Conservation (phyloP, 2,329 filamentous ascomycete species). For the Metarhizium robertsii region DNA sequence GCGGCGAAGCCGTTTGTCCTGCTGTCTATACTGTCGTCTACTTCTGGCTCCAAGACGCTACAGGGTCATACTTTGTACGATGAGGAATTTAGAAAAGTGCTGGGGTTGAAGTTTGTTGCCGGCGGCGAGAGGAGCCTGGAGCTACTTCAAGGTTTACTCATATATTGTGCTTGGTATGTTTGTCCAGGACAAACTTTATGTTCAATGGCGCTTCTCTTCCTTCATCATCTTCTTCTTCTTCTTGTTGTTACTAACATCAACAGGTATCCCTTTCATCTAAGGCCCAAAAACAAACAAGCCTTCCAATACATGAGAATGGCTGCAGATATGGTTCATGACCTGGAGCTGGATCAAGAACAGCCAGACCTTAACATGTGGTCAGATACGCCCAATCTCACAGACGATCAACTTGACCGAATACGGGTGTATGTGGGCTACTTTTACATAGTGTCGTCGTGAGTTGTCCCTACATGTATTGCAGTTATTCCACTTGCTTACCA, state of each 20-base stretch:
- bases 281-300: constrained; percentile 39
- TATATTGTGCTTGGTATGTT: constrained; percentile 47
- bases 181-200: not conserved
- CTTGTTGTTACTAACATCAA: not conserved
- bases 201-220: no score
- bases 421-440: constrained; percentile 37
- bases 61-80: constrained; percentile 46
- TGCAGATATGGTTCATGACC: constrained; percentile 37
- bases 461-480: not conserved
- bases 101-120: constrained; percentile 47
- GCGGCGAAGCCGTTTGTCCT: constrained; percentile 41
- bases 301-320: constrained; percentile 44
- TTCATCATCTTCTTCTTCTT: no score
- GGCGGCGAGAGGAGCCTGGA: constrained; percentile 48
- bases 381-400: not conserved
- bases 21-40: constrained; percentile 42
- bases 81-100: constrained; percentile 45
- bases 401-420: constrained; percentile 29
- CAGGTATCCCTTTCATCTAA: constrained; percentile 47
- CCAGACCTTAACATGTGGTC: not conserved
- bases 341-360: constrained; percentile 36
- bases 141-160: constrained; percentile 44
- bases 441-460: constrained; percentile 33
- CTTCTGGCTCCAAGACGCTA: constrained; percentile 36
- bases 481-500: not conserved